These are phyloP conservation scores for Entomortierella parvispora DNA, from an alignment of 192 early-diverging fungal species.

Conservation along the genomic window DNA sequence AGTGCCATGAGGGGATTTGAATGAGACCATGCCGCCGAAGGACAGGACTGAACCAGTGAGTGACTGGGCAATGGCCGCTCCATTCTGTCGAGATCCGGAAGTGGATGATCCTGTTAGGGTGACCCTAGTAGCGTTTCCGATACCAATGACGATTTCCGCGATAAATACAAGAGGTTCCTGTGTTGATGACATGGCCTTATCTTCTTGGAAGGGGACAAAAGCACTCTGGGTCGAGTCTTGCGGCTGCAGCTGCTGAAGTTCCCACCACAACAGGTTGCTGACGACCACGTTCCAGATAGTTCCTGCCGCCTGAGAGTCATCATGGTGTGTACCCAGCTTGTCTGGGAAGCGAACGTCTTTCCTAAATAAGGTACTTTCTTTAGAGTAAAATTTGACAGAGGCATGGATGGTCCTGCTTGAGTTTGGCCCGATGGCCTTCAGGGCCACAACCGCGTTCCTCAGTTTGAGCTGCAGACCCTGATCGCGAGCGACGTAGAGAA, in stretches of 20 bases:
- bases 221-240: not conserved
- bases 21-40: constrained; percentile 22
- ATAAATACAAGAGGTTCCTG: not conserved
- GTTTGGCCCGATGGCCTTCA: not conserved
- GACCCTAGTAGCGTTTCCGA: constrained; percentile 20
- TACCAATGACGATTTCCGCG: constrained; percentile 14
- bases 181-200: not conserved
- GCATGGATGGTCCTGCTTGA: constrained; percentile 10
- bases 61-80: constrained; percentile 28
- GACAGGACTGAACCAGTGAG: constrained; percentile 28
- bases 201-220: not conserved
- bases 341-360: constrained; percentile 23
- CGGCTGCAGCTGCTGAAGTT: constrained; percentile 1
- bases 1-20: constrained; percentile 31
- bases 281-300: constrained; percentile 22
- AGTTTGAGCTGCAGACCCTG: constrained; percentile 27
- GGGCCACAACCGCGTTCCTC: constrained; percentile 35
- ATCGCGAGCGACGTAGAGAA: constrained; percentile 33
- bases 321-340: not conserved
- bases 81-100: not conserved
- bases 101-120: not conserved
- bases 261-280: constrained; percentile 39
- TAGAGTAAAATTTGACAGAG: constrained; percentile 35
- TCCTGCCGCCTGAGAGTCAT: not conserved
- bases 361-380: constrained; percentile 32